Evolutionary conservation across 257 asterid species (phyloP).

Genomic region (Nicotiana attenuata): DNA sequence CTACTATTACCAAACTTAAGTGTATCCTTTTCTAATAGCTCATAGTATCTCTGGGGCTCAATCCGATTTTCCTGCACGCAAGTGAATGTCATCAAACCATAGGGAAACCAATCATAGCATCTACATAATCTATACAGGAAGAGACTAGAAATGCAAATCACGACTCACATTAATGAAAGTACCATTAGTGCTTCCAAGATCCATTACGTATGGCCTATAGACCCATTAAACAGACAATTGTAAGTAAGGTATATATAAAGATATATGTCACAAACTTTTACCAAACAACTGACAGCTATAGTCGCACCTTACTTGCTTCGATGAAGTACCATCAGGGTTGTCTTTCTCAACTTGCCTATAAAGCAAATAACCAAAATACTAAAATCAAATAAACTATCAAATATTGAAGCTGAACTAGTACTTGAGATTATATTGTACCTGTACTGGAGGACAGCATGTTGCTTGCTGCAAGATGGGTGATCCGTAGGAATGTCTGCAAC

Average conservation of each 20-base stretch:
- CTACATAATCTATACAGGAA: not conserved
- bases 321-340: conserved; percentile 61
- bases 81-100: not conserved
- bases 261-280: conserved; percentile 6
- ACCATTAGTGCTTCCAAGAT: conserved; percentile 97
- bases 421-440: conserved; percentile 39
- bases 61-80: conserved; percentile 60
- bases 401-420: conserved; percentile 6
- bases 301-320: conserved; percentile 68
- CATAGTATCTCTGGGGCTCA: conserved; percentile 85
- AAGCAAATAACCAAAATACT: conserved; percentile 1
- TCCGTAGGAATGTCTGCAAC: conserved; percentile 95
- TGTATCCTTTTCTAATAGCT: conserved; percentile 80
- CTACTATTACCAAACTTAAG: conserved; percentile 96
- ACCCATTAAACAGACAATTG: conserved; percentile 4
- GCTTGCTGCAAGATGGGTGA: conserved; percentile 99
- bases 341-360: conserved; percentile 90
- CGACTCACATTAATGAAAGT: conserved; percentile 80
- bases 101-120: not conserved
- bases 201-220: conserved; percentile 89
- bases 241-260: conserved; percentile 12
- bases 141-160: conserved; percentile 11
- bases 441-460: conserved; percentile 96
- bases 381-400: conserved; percentile 2
- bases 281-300: conserved; percentile 7